A percentile compares a stretch with the other conserved stretches of the same genome.
Evolutionary conservation across 257 asterid genomes (phyloP).

Genomic region (Pogostemon cablin): DNA sequence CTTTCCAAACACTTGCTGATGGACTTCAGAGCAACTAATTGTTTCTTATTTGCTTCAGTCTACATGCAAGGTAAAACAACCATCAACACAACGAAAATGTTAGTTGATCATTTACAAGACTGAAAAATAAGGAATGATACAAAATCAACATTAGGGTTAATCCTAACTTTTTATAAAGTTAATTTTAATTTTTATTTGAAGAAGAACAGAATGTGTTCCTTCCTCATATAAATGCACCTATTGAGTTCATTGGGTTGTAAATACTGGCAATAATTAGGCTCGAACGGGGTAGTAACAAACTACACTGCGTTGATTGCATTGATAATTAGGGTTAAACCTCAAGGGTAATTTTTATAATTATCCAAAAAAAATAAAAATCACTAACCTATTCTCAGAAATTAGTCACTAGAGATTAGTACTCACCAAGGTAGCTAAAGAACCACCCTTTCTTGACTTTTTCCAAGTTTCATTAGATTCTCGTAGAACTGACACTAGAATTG

Average conservation of each 20-base stretch:
- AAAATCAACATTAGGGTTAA: too few relatives aligned
- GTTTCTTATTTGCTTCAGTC: constrained; percentile 70
- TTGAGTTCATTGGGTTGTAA: too few relatives aligned
- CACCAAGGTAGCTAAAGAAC: constrained; percentile 52
- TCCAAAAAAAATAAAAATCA: background rate
- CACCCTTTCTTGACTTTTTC: constrained; percentile 51
- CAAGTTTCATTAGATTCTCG: constrained; percentile 55
- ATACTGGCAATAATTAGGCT: too few relatives aligned
- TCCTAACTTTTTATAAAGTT: too few relatives aligned
- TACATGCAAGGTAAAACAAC: constrained; percentile 38
- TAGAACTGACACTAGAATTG: constrained; percentile 59
- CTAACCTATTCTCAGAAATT: background rate
- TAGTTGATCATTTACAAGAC: background rate
- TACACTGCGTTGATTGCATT: background rate
- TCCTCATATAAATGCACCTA: too few relatives aligned
- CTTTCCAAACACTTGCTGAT: constrained; percentile 56
- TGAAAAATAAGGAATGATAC: background rate
- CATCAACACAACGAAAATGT: constrained; percentile 7
- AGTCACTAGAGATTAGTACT: constrained; percentile 20
- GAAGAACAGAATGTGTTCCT: too few relatives aligned
- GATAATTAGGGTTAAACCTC: background rate
- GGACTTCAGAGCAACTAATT: constrained; percentile 55
- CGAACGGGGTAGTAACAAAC: background rate
- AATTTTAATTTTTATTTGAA: too few relatives aligned
- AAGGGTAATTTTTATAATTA: background rate